A percentile compares a stretch with the other conserved stretches of the same genome.
phyloP scores from a whole-genome alignment of 495 filamentous ascomycete species.

The Podospora pseudopauciseta region DNA sequence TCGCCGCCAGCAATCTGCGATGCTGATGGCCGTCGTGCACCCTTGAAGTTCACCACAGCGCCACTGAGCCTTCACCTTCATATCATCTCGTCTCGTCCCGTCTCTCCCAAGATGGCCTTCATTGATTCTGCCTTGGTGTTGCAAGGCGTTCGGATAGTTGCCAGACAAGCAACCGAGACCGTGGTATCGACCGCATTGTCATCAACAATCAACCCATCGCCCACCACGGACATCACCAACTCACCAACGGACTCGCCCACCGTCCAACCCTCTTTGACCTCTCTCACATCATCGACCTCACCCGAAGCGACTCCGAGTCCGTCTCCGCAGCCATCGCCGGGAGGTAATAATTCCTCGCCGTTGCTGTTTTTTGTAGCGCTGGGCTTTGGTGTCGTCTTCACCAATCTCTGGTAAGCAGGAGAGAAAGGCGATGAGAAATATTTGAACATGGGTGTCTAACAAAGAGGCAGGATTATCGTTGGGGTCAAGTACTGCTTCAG shows the following conservation, averaged over 20 bases:
- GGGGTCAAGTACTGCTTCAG: constrained; percentile 99
- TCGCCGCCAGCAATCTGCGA: constrained; percentile 15
- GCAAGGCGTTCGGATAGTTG: constrained; percentile 28
- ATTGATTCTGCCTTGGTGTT: constrained; percentile 26
- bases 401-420: constrained; percentile 83
- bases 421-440: neutral
- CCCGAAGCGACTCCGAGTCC: neutral
- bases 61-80: constrained; percentile 15
- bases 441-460: constrained; percentile 26
- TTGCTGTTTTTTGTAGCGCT: constrained; percentile 95
- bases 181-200: neutral
- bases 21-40: constrained; percentile 31
- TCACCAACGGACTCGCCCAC: neutral
- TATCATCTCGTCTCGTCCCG: constrained; percentile 11
- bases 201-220: neutral
- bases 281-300: neutral
- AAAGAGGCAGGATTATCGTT: constrained; percentile 84
- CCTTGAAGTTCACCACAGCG: constrained; percentile 22
- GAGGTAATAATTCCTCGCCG: constrained; percentile 68
- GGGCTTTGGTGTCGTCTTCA: constrained; percentile 98
- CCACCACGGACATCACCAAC: neutral
- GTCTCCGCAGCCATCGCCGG: constrained; percentile 28
- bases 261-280: neutral
- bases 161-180: constrained; percentile 24
- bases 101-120: constrained; percentile 25